A percentile compares a stretch with the other conserved stretches of the same genome.
phyloP scores from a whole-genome alignment of 345 rosid genomes.

The Turritis glabra region DNA sequence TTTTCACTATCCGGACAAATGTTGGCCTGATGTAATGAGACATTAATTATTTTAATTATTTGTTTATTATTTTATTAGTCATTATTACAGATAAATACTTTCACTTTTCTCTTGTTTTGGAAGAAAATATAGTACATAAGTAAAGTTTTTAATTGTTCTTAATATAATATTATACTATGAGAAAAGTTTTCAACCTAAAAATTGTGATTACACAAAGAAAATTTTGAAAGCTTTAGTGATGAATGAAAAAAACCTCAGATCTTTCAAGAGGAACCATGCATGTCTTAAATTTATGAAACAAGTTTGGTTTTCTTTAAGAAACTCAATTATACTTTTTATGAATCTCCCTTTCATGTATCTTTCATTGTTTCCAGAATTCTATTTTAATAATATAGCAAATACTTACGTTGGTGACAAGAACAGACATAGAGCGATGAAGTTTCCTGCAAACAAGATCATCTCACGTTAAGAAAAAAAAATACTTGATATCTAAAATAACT shows the following conservation, averaged over 20 bases:
- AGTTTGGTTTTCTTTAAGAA: neutral
- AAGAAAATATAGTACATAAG: neutral
- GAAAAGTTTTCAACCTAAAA: neutral
- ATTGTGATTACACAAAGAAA: neutral
- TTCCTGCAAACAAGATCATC: conserved; percentile 55
- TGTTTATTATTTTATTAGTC: neutral
- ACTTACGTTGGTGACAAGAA: conserved; percentile 90
- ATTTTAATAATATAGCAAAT: neutral
- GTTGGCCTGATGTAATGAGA: conserved; percentile 62
- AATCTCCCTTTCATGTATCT: neutral
- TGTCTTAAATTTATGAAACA: neutral
- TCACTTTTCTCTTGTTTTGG: neutral
- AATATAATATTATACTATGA: neutral
- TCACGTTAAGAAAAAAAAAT: neutral
- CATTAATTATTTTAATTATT: neutral
- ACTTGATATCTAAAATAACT: neutral
- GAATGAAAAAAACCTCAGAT: neutral
- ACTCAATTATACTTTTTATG: neutral
- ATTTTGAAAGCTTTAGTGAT: neutral
- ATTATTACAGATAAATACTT: neutral
- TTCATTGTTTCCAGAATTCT: neutral
- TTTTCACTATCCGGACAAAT: conserved; percentile 65
- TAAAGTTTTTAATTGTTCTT: neutral
- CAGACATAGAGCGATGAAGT: conserved; percentile 65
- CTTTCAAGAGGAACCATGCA: neutral